Conservation (phyloP, 768 basidiomycete genomes). For the Inosperma sp. region DNA sequence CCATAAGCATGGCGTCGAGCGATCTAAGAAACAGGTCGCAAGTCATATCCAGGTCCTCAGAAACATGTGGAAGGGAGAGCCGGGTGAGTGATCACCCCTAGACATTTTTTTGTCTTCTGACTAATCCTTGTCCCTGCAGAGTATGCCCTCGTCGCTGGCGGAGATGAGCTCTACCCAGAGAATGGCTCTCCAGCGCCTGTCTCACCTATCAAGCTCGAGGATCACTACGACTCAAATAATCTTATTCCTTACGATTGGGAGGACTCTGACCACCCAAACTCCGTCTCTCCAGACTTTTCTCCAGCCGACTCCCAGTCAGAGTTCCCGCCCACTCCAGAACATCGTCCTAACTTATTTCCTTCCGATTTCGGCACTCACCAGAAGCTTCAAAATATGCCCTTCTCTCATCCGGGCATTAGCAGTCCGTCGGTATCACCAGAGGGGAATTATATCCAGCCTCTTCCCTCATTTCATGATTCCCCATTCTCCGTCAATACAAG, state of each 20-base stretch:
- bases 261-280: slow-evolving; percentile 36
- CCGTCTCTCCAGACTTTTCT: slow-evolving; percentile 44
- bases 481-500: slow-evolving; percentile 19
- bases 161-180: slow-evolving; percentile 64
- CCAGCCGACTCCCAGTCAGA: slow-evolving; percentile 42
- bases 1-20: slow-evolving; percentile 59
- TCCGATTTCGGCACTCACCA: slow-evolving; percentile 24
- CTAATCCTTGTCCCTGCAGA: slow-evolving; percentile 38
- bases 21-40: slow-evolving; percentile 86
- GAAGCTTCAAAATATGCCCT: slow-evolving; percentile 16
- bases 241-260: slow-evolving; percentile 46
- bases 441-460: slow-evolving; percentile 25
- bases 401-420: slow-evolving; percentile 16
- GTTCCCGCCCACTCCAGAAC: slow-evolving; percentile 44
- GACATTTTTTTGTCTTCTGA: slow-evolving; percentile 9
- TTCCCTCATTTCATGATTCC: slow-evolving; percentile 24
- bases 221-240: slow-evolving; percentile 38
- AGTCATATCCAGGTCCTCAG: slow-evolving; percentile 81
- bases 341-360: slow-evolving; percentile 30
- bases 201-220: slow-evolving; percentile 44
- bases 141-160: slow-evolving; percentile 75
- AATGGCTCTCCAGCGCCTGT: slow-evolving; percentile 43
- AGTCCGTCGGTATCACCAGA: slow-evolving; percentile 31
- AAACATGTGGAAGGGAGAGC: slow-evolving; percentile 86
- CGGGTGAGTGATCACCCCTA: slow-evolving; percentile 41